Base-by-base conservation (phyloP, 2,329 filamentous ascomycete genomes). In the Parascedosporium putredinis region DNA sequence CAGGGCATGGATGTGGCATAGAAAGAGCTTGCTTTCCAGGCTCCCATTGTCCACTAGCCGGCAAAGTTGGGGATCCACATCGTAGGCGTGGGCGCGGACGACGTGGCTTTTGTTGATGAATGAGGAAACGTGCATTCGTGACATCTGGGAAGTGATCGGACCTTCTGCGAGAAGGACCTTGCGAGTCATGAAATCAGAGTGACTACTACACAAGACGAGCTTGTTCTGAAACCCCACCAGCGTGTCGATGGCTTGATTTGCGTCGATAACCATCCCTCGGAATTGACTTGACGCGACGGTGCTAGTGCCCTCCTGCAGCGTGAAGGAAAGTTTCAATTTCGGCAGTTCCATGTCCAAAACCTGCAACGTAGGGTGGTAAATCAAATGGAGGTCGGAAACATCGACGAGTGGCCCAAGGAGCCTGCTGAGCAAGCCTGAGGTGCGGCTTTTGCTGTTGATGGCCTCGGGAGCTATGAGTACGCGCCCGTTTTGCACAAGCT, bases 1-100 rank as follows among this genome's bases (percentile, higher is more conserved):
- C 0, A 79, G 50, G 0, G 72, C 76, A 53, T 83, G 77, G 0
- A 83, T 58, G 24, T 74, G 73, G 7, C 64, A 64, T 0, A 78
- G 61, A 16, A 71, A 67, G 0, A 84, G 61, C 47, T 73, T 76
- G 58, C 74, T 76, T 9, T 71, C 66, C 0, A 80, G 44, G 10
- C 63, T 73, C 0, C 71, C 73, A 53, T 71, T 75, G 16, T 76
- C 74, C 0, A 67, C 52, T 0, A 85, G 56, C 2, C 71, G 63
- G 0, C 76, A 70, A 0, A 84, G 67, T 1, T 60, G 59, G 0
- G 54, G 43, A 52, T 84, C 74, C 0, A 84, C 57, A 0, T 59
- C 55, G 54, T 76, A 83, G 0, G 62, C 54, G 43, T 78, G 70
- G 5, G 62, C 56, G 3, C 51, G 55, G 2, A 24, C n/a, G n/a